Evolutionary conservation across 225 moss, liverwort and hornwort species (phyloP), one percentile per base, ranked within the genome.

Genomic region (Anthoceros angustus): DNA sequence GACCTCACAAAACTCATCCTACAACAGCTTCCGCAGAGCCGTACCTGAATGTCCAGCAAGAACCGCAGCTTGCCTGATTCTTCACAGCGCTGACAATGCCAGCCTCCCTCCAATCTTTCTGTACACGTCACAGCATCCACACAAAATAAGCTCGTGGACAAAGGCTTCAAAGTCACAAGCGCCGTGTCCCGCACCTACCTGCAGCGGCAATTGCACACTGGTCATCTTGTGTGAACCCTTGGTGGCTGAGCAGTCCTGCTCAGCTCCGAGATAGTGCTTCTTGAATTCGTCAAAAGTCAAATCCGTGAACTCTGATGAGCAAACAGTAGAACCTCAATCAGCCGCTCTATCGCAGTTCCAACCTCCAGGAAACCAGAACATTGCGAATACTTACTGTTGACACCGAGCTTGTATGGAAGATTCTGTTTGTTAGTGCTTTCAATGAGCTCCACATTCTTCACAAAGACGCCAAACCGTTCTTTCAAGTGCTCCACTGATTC

Each of bases 31-130:
- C 5, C 14, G 8, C 63, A 41, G 4, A 42, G 6, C 69, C 8
- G 42, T 12, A 98, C 95, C 95, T 98, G 69, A 98, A 98, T 38
- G 98, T 98, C 98, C 98, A 98, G 86, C 98, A 98, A 9, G 98
- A 98, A 61, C 98, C 98, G 61, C 98, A 98, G 42, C 72, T 78
- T 20, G 76, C 80, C 73, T 98, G 98, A 71, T 89, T 62, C 70
- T 98, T 98, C 39, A 98, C 98, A 40, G 72, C 72, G 71, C 98
- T 98, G 8, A 98, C 98, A 70, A 98, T 98, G 18, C 77, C 79
- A 40, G 76, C 74, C 10, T 77, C 66, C 63, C 98, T 88, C 98
- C 98, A 98, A 80, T 98, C 98, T 83, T 75, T 83, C 98, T 98
- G 87, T 73, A 79, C 18, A 11, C 20, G n/a, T 10, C 45, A 67